phyloP scores from a whole-genome alignment of 2,329 filamentous ascomycete species.

The Exophiala spinifera region DNA sequence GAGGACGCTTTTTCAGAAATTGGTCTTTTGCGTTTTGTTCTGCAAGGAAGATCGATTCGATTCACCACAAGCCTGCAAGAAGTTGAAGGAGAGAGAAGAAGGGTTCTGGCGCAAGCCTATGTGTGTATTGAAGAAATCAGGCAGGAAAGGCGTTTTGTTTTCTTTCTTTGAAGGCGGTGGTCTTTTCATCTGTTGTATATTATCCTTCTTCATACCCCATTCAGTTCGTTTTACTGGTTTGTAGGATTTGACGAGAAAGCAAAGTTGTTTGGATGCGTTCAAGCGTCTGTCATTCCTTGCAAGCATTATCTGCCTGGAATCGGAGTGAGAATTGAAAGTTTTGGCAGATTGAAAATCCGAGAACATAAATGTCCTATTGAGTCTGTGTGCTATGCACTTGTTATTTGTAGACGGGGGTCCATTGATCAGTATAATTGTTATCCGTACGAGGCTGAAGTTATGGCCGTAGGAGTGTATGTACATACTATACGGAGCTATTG shows the following conservation, averaged over 20 bases:
- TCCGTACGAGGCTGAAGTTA: too few species aligned
- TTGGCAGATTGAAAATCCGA: too few species aligned
- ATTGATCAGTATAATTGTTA: too few species aligned
- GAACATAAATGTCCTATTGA: too few species aligned
- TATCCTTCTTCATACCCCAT: conserved; percentile 4
- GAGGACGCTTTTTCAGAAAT: not conserved
- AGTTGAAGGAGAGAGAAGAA: not conserved
- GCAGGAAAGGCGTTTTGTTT: not conserved
- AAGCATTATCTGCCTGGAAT: not conserved
- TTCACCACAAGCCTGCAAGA: not conserved
- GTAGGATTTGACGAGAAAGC: not conserved
- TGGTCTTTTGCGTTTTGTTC: not conserved
- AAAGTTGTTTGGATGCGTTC: not conserved
- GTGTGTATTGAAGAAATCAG: not conserved
- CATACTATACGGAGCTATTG: too few species aligned
- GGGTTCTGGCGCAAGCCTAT: conserved; percentile 1
- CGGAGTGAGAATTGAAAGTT: too few species aligned
- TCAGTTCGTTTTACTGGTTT: not conserved
- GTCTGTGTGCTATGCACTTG: too few species aligned
- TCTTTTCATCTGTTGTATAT: not conserved
- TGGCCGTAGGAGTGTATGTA: too few species aligned
- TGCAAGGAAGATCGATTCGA: not conserved
- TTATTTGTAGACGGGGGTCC: too few species aligned
- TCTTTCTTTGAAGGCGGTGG: not conserved
- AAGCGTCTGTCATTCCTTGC: not conserved